These are phyloP conservation scores for Populus hybrid DNA, from an alignment of 441 rosid species.

Conservation along the genomic window DNA sequence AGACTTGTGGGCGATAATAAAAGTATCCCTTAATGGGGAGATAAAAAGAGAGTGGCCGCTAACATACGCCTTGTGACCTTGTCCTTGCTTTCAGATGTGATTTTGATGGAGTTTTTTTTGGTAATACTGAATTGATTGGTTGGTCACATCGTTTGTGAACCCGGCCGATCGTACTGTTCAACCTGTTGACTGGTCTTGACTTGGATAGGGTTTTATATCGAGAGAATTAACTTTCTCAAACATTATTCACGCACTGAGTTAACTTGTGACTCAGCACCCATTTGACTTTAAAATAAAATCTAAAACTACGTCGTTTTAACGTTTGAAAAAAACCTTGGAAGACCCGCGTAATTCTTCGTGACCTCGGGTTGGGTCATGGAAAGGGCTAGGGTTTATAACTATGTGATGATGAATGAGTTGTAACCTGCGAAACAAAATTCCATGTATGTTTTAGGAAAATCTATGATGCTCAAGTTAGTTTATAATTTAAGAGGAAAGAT, in stretches of 20 bases:
- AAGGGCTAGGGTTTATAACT: no score
- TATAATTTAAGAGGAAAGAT: no score
- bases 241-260: no score
- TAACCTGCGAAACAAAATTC: background rate
- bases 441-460: background rate
- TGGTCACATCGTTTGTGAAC: background rate
- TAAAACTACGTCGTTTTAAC: no score
- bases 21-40: background rate
- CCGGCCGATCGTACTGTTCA: background rate
- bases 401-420: no score
- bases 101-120: background rate
- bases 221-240: no score
- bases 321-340: no score
- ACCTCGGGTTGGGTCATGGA: no score
- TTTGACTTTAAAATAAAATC: no score
- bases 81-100: background rate
- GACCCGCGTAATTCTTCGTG: no score
- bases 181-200: background rate
- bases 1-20: background rate
- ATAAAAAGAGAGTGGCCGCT: conserved; percentile 19
- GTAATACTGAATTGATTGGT: background rate
- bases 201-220: background rate
- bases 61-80: conserved; percentile 25
- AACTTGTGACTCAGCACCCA: no score
- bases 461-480: background rate